Base-by-base conservation (phyloP, 2,329 filamentous ascomycete genomes). In the Sordariomycetes sp. region DNA sequence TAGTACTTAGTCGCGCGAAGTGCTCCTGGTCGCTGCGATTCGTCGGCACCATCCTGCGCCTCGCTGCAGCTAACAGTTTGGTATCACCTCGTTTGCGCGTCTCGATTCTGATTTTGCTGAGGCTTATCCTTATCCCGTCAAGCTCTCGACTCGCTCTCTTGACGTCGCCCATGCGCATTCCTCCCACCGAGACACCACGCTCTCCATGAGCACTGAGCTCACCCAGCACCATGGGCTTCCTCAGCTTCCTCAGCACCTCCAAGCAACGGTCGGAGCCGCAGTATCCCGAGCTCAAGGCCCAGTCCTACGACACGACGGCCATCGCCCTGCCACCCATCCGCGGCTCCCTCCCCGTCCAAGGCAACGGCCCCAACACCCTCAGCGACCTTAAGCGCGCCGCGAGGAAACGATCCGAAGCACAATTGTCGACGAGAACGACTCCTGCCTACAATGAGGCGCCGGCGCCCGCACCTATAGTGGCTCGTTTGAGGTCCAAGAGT, bases 341-440 rank as follows among this genome's bases (percentile, higher is more conserved):
- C 21, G 39, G 39, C 9, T 30, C 25, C 5, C 28, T 39, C 11
- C 39, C 39, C 8, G 35, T 41, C 16, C 17, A 27, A 8, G 39
- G 39, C 9, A 41, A 41, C 31, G 39, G 39, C 14, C 36, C 37
- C n/a, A 41, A 31, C 16, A 38, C 36, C 9, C 28, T 41, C 16
- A 29, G 23, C n/a, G 37, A 38, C 10, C 35, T 41, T 15, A 33
- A 37, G 18, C 33, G 30, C 9, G 31, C 37, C 8, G 33, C 39
- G 6, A 33, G 37, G 10, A 33, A 37, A n/a, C 37, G 35, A 21
- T 34, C 25, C 30, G 34, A 29, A 14, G 26, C 36, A 9, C 24
- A 33, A 18, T 26, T 38, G 6, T 18, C 30, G 12, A 21, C 34
- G 7, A 17, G 24, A 20, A 27, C 32, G 8, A 24, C 29, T 12